Percentiles rank a stretch among this genome's conserved stretches.
Conservation (phyloP, 176 grass and related monocot genomes). For the Oryza glumipatula region DNA sequence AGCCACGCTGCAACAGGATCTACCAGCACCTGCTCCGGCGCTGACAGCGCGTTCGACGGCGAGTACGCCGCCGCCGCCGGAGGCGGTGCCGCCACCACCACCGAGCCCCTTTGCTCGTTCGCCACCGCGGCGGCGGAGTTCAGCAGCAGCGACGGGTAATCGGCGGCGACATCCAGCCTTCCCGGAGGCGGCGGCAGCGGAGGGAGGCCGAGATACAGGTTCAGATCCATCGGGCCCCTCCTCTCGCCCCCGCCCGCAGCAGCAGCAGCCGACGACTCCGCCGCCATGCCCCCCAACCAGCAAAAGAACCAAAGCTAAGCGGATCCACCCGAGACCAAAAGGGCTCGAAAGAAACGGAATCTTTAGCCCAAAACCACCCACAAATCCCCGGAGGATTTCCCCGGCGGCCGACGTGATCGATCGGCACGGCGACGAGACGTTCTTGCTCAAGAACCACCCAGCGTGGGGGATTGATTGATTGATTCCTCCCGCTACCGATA, state of each 20-base stretch:
- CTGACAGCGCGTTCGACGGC: constrained; percentile 56
- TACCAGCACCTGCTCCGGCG: constrained; percentile 34
- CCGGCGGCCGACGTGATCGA: background rate
- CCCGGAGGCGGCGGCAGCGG: constrained; percentile 47
- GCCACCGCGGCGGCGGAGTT: background rate
- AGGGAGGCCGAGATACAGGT: constrained; percentile 64
- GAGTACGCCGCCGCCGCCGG: constrained; percentile 22
- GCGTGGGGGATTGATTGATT: background rate
- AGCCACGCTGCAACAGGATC: constrained; percentile 47
- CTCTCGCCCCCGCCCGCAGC: constrained; percentile 30
- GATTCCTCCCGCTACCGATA: background rate
- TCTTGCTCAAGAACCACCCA: constrained; percentile 12
- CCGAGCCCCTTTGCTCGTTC: background rate
- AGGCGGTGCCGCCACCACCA: background rate
- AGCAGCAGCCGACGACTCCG: constrained; percentile 1
- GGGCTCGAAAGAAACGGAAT: constrained; percentile 30
- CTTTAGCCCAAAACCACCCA: background rate
- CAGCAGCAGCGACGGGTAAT: background rate
- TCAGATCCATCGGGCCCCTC: constrained; percentile 63
- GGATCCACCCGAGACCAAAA: background rate
- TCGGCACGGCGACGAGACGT: background rate
- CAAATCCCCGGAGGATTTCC: background rate
- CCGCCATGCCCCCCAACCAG: constrained; percentile 29
- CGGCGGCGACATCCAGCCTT: constrained; percentile 25
- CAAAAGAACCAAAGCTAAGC: constrained; percentile 5